These are phyloP conservation scores for Brasilioporus rufonigricans DNA, from an alignment of 768 basidiomycete species.

Conservation along the genomic window DNA sequence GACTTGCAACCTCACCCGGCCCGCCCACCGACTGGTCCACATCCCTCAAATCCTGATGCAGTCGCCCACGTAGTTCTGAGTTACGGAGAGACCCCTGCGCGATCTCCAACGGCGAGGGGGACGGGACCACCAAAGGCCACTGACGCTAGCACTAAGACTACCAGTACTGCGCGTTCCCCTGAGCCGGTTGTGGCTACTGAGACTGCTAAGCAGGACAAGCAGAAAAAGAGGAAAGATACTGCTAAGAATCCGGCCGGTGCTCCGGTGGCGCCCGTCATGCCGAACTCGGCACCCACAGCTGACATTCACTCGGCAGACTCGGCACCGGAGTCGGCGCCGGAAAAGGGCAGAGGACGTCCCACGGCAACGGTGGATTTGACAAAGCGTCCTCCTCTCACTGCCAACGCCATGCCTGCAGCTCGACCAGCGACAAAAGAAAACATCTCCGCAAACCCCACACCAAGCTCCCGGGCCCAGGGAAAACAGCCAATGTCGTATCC, in stretches of 20 bases:
- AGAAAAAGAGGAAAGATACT: slow-evolving; percentile 45
- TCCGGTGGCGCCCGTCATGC: slow-evolving; percentile 27
- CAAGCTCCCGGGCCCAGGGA: slow-evolving; percentile 82
- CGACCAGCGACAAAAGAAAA: slow-evolving; percentile 40
- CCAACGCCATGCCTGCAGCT: slow-evolving; percentile 44
- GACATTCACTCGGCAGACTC: slow-evolving; percentile 25
- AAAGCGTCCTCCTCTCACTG: slow-evolving; percentile 39
- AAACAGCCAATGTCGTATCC: slow-evolving; percentile 89
- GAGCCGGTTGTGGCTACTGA: slow-evolving; percentile 16
- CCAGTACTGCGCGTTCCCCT: slow-evolving; percentile 21
- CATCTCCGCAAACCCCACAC: slow-evolving; percentile 42
- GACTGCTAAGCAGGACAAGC: slow-evolving; percentile 32
- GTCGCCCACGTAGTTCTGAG: slow-evolving; percentile 41
- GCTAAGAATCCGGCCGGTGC: slow-evolving; percentile 21
- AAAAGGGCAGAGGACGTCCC: slow-evolving; percentile 32
- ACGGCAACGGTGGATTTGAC: slow-evolving; percentile 35
- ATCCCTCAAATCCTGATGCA: slow-evolving; percentile 23
- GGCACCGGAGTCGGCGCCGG: slow-evolving; percentile 34
- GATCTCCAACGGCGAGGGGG: slow-evolving; percentile 3
- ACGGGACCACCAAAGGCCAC: slow-evolving; percentile 9
- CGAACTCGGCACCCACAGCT: slow-evolving; percentile 24
- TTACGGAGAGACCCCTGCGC: slow-evolving; percentile 35
- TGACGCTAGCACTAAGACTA: slow-evolving; percentile 31
- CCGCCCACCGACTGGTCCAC: slow-evolving; percentile 16
- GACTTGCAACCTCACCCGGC: slow-evolving; percentile 27